Base-by-base conservation (phyloP, 2,329 filamentous ascomycete genomes). In the Chrysosporium queenslandicum region DNA sequence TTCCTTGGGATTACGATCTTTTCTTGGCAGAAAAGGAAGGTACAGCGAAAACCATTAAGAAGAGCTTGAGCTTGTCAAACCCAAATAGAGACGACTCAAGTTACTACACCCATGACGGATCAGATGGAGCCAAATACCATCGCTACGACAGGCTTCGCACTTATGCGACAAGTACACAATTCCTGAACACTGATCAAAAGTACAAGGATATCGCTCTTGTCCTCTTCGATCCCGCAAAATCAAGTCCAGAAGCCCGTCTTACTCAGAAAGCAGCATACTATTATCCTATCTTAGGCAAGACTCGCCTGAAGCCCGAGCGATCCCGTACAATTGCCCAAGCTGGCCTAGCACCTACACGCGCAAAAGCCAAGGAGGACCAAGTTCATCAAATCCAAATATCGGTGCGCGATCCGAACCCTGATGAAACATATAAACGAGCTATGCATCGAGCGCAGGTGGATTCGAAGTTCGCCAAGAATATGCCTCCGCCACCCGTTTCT, bases 101-200 rank as follows among this genome's bases (percentile, higher is more conserved):
- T 2, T 68, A 77, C 48, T 76, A 81, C 68, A 65, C 71, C 5
- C 59, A 71, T 50, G 67, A 72, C 45, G 64, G 65, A 45, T 60
- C 68, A 3, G 74, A 76, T 42, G 70, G 70, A 46, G 59, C 58
- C 16, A 71, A 64, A 53, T 72, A 67, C 60, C 79, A 80, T 67
- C 75, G 74, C 49, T 81, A 73, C 65, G 74, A 78, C 50, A 76
- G 77, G 51, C 62, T 78, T 20, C 77, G 80, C 34, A 78, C 74
- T n/a, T 84, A 82, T 64, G 78, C 80, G 55, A 81, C 79, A 1
- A 74, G 70, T 50, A 68, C 73, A 21, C 79, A 81, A 60, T 66
- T 68, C 4, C 70, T 76, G 43, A 73, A 76, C 55, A 68, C 71
- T 2, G 69, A 74, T 4, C 71, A 79, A 53, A 72, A 73, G 29